These are phyloP conservation scores for Irpex sp. DNA, from an alignment of 1,284 basidiomycete genomes.

Conservation along the genomic window DNA sequence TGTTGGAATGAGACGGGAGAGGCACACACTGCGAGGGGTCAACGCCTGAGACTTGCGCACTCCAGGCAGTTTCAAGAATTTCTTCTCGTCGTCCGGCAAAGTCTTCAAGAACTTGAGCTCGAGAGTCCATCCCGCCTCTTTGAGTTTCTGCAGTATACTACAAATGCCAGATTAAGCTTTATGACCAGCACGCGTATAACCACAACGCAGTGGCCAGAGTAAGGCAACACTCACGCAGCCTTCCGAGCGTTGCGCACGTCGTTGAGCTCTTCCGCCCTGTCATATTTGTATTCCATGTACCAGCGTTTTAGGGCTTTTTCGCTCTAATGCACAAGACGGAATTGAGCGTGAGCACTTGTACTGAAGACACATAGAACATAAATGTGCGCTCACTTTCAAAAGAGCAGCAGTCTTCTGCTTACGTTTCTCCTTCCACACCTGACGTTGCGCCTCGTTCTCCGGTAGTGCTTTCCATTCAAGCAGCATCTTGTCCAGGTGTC, in stretches of 20 bases:
- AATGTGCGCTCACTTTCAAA: background rate
- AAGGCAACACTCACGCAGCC: background rate
- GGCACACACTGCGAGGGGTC: background rate
- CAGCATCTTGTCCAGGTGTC: background rate
- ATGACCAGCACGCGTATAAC: background rate
- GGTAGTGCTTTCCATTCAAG: background rate
- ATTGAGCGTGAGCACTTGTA: background rate
- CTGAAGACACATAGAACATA: background rate
- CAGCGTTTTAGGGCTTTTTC: background rate
- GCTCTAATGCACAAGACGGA: background rate
- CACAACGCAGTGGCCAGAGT: background rate
- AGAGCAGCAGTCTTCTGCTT: background rate
- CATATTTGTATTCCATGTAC: background rate
- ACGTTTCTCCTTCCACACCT: background rate
- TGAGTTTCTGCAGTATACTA: background rate
- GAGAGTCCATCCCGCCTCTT: background rate
- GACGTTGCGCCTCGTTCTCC: background rate
- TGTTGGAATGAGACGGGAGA: background rate
- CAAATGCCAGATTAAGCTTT: background rate
- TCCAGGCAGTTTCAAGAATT: background rate
- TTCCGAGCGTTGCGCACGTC: background rate
- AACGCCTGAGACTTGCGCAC: background rate
- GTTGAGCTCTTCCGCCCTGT: background rate
- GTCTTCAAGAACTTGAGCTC: background rate
- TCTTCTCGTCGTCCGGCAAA: background rate